Conservation (phyloP, 768 basidiomycete genomes). For the Punctularia strigosozonata region DNA sequence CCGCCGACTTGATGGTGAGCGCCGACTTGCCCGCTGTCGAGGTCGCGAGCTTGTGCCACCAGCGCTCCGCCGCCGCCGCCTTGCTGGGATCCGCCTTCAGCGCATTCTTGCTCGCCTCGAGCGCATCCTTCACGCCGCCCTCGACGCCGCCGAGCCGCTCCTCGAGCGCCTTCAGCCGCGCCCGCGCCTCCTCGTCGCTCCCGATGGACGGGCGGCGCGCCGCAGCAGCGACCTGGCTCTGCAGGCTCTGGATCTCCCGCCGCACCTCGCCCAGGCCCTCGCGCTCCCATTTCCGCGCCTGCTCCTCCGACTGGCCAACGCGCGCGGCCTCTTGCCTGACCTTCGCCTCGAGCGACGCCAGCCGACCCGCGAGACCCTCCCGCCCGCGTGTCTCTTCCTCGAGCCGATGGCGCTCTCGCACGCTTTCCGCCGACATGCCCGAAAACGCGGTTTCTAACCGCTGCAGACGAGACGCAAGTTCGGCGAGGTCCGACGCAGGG, state of each 20-base stretch:
- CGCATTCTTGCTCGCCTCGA: constrained; percentile 49
- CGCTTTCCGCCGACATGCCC: constrained; percentile 42
- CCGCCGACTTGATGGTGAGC: constrained; percentile 57
- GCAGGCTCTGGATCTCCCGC: constrained; percentile 44
- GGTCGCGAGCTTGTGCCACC: constrained; percentile 61
- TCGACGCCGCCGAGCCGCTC: constrained; percentile 51
- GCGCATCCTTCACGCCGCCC: constrained; percentile 54
- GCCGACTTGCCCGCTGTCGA: constrained; percentile 14
- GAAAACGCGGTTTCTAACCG: constrained; percentile 54
- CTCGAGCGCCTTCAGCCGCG: constrained; percentile 44
- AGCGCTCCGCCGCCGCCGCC: constrained; percentile 36
- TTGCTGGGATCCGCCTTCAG: constrained; percentile 26
- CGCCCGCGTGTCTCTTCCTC: constrained; percentile 41
- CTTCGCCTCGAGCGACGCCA: constrained; percentile 46
- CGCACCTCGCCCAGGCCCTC: constrained; percentile 36
- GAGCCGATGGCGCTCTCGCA: constrained; percentile 35
- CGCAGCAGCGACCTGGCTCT: constrained; percentile 23
- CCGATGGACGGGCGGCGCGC: not conserved
- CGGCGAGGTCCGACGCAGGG: constrained; percentile 55
- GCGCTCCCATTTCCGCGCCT: constrained; percentile 30
- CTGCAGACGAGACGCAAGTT: constrained; percentile 50
- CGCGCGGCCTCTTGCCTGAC: constrained; percentile 34
- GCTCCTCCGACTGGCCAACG: constrained; percentile 40
- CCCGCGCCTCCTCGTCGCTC: constrained; percentile 45
- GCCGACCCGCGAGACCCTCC: constrained; percentile 38